Evolutionary conservation across 495 filamentous ascomycete genomes (phyloP).

Genomic region (Podospora pseudoanserina): DNA sequence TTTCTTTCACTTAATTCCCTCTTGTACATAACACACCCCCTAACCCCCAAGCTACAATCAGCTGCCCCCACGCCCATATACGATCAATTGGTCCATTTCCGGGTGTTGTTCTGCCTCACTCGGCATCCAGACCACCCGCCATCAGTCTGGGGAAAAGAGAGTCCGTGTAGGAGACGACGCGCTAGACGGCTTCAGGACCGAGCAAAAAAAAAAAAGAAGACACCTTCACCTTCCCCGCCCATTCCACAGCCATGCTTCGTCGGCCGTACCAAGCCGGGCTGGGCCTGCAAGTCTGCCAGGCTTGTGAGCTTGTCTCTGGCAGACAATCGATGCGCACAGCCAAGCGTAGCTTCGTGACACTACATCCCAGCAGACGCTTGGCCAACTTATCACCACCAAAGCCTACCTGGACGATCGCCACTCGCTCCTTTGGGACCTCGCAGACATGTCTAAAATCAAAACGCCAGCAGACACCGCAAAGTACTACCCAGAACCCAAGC

Average conservation of each 20-base stretch:
- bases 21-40: not conserved
- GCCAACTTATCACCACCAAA: constrained; percentile 17
- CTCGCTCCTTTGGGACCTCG: constrained; percentile 27
- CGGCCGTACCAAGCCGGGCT: constrained; percentile 21
- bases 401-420: constrained; percentile 17
- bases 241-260: constrained; percentile 22
- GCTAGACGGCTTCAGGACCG: not conserved
- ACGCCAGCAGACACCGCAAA: constrained; percentile 14
- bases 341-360: constrained; percentile 25
- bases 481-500: constrained; percentile 7
- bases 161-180: not conserved
- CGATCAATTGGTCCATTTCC: not conserved
- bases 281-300: constrained; percentile 25
- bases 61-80: not conserved
- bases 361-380: constrained; percentile 18
- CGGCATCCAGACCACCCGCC: not conserved
- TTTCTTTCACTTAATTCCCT: not conserved
- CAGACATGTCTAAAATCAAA: constrained; percentile 23
- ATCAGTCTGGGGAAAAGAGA: not conserved
- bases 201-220: not conserved
- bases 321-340: constrained; percentile 19
- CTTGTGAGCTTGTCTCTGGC: constrained; percentile 26
- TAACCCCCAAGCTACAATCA: not conserved
- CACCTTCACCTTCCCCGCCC: not conserved
- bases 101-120: not conserved